Base-by-base conservation (phyloP, 2,329 filamentous ascomycete species). In the Trichoderma oligosporum region DNA sequence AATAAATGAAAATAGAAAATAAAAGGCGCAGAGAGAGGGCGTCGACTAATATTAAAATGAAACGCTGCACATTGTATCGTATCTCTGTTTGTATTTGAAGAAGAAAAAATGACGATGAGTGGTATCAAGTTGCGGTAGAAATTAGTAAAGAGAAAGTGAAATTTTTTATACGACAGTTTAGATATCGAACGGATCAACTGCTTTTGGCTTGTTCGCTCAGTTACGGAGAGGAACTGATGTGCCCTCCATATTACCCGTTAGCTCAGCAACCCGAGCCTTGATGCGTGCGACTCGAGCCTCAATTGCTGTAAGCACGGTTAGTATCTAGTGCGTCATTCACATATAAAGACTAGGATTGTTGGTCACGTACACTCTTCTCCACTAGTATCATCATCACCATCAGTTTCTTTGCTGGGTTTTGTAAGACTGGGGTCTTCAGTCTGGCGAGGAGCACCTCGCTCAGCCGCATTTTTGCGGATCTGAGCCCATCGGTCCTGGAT, bases 281-380 rank as follows among this genome's bases (percentile, higher is more conserved):
- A 99, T 99, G 62, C 94, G 89, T 47, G 94, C 94, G 59, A 97
- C 94, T 63, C 94, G 89, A 47, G 91, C 92, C 73, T 99, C 94
- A 67, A 97, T 97, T 33, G 92, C 91, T 95, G 64, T n/a, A 54
- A 22, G 11, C 39, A 41, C 48, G 1, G 60, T 73, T 44, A 72
- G 69, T 12, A 46, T 11, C 9, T 14, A 16, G 20, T 29, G 31
- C 16, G 5, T 16, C 5, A 12, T n/a, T 8, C 1, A 29, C 5
- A n/a, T 12, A 5, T 14, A 3, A 4, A 38, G 0, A 27, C n/a
- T 0, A 5, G 20, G 20, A 12, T 11, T n/a, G 16, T 29, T 7
- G 20, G 36, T 27, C 18, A 86, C 89, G 82, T 78, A 91, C 88
- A 94, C 79, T 96, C 93, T 81, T 97, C 93, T 56, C 89, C 91